Evolutionary conservation across 1,284 basidiomycete genomes (phyloP).

Genomic region (Sporisorium graminicola): DNA sequence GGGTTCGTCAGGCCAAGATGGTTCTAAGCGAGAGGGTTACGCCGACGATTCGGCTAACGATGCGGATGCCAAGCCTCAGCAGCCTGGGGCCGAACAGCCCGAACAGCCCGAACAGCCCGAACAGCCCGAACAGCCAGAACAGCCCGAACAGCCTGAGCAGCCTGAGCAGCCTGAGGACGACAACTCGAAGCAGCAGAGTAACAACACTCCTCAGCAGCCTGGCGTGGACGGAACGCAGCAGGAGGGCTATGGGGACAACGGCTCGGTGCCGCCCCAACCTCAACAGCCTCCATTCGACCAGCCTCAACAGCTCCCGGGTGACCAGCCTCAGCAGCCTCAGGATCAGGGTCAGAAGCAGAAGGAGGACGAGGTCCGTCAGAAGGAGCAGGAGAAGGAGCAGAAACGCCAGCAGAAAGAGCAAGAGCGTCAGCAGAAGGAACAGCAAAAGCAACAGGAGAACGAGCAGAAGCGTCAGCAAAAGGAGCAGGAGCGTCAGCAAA

Average conservation of each 20-base stretch:
- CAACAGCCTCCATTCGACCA: too few relatives aligned
- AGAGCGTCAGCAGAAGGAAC: conserved; percentile 12
- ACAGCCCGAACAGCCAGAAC: too few relatives aligned
- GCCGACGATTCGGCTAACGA: not conserved
- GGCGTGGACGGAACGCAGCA: too few relatives aligned
- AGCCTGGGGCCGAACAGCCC: conserved; percentile 9
- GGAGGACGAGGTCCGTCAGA: conserved; percentile 1
- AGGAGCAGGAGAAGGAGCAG: conserved; percentile 16
- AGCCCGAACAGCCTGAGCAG: conserved; percentile 6
- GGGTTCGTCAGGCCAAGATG: not conserved
- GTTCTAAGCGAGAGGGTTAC: not conserved
- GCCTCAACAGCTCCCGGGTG: not conserved
- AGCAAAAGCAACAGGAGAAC: conserved; percentile 16
- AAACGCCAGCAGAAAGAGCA: conserved; percentile 17
- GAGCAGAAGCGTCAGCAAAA: conserved; percentile 16
- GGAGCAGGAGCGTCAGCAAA: conserved; percentile 22
- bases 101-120: too few relatives aligned
- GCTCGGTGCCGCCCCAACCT: too few relatives aligned
- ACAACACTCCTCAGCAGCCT: too few relatives aligned
- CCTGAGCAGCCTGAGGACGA: too few relatives aligned
- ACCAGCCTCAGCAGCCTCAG: too few relatives aligned
- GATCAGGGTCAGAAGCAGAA: conserved; percentile 20
- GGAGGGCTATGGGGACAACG: too few relatives aligned
- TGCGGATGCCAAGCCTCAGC: not conserved
- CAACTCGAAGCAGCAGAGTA: too few relatives aligned